These are phyloP conservation scores for Hemileia vastatrix DNA, from an alignment of 1,284 basidiomycete genomes.

Conservation along the genomic window DNA sequence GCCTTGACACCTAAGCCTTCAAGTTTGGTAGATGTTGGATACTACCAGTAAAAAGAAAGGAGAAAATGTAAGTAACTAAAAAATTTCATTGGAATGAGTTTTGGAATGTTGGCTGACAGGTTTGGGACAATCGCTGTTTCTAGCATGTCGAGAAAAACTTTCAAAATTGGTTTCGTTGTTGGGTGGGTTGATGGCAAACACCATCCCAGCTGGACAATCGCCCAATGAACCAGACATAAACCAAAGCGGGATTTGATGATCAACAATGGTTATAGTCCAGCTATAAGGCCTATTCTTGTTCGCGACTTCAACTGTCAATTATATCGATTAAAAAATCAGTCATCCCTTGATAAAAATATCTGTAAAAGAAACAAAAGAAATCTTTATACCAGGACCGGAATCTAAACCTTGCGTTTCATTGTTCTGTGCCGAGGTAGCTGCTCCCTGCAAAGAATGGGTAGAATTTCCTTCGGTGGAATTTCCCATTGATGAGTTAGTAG, in stretches of 20 bases:
- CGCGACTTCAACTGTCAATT: too few species aligned
- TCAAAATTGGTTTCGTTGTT: constrained; percentile 9
- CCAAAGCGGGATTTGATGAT: constrained; percentile 21
- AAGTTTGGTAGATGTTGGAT: not conserved
- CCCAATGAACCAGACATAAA: constrained; percentile 20
- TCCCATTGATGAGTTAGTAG: too few species aligned
- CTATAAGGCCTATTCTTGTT: too few species aligned
- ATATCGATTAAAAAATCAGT: too few species aligned
- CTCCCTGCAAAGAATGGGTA: too few species aligned
- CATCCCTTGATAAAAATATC: too few species aligned
- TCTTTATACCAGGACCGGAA: too few species aligned
- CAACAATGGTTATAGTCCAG: constrained; percentile 15
- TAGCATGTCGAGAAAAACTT: constrained; percentile 10
- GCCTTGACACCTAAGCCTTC: not conserved
- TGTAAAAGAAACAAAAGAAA: too few species aligned
- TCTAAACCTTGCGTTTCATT: too few species aligned
- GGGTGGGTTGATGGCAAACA: constrained; percentile 18
- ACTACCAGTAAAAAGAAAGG: too few species aligned
- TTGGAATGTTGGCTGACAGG: constrained; percentile 6
- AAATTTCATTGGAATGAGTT: not conserved
- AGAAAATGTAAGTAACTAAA: not conserved
- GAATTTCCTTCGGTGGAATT: too few species aligned
- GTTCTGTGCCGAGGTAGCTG: too few species aligned
- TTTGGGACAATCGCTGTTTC: constrained; percentile 8
- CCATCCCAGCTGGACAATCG: constrained; percentile 20